Conservation (phyloP, 768 basidiomycete species). For the Suillus alpinus region DNA sequence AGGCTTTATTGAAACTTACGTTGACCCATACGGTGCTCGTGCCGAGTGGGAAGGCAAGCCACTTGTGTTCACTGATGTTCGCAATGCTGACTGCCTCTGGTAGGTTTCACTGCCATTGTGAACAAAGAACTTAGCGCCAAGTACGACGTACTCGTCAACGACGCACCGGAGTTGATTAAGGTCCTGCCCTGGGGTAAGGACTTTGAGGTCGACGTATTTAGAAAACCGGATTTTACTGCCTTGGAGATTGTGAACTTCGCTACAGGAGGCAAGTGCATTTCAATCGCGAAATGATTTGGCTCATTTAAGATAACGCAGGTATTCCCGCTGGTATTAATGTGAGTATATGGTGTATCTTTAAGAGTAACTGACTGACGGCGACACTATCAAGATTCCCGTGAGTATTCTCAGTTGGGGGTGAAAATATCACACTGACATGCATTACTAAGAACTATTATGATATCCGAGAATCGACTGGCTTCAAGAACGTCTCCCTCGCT, state of each 20-base stretch:
- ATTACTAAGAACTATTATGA: constrained; percentile 70
- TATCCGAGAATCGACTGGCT: constrained; percentile 75
- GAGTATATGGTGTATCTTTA: constrained; percentile 14
- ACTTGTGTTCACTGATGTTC: neutral
- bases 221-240: constrained; percentile 86
- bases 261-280: constrained; percentile 59
- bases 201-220: constrained; percentile 70
- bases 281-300: neutral
- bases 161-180: constrained; percentile 78
- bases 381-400: constrained; percentile 56
- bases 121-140: constrained; percentile 81
- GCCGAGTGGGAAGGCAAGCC: constrained; percentile 86
- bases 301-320: constrained; percentile 35
- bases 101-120: constrained; percentile 86
- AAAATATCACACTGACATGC: neutral
- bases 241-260: constrained; percentile 81
- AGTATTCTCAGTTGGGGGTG: constrained; percentile 14
- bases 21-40: constrained; percentile 87
- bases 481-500: constrained; percentile 86
- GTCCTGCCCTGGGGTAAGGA: constrained; percentile 77
- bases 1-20: constrained; percentile 84
- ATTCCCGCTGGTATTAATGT: constrained; percentile 88
- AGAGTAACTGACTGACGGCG: neutral
- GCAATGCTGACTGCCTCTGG: neutral
- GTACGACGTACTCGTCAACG: constrained; percentile 72